Percentiles rank a stretch among this genome's conserved stretches.
phyloP scores from a whole-genome alignment of 1,139 yeast genomes.

The Yamadazyma conglobata region DNA sequence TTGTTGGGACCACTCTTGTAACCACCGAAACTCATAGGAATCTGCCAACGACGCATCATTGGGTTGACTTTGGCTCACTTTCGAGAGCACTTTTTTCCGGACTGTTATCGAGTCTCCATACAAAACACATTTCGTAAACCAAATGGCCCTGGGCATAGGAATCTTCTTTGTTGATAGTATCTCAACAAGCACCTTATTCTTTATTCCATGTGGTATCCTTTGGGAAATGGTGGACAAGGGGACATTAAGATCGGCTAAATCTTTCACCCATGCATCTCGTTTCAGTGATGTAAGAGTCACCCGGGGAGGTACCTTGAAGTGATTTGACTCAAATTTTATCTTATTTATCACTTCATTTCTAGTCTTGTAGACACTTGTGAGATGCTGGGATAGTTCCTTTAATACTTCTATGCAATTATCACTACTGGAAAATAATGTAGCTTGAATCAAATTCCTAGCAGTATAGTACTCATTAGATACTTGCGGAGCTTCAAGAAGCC shows the following conservation, averaged over 20 bases:
- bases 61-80: slow-evolving; percentile 11
- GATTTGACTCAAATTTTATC: slow-evolving; percentile 47
- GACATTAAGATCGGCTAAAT: slow-evolving; percentile 63
- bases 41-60: slow-evolving; percentile 8
- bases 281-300: slow-evolving; percentile 87
- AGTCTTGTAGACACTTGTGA: slow-evolving; percentile 62
- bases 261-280: slow-evolving; percentile 79
- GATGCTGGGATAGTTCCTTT: slow-evolving; percentile 42
- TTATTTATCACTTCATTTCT: slow-evolving; percentile 64
- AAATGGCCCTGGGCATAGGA: slow-evolving; percentile 75
- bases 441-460: slow-evolving; percentile 50
- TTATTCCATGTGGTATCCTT: slow-evolving; percentile 88
- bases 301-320: slow-evolving; percentile 76
- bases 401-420: slow-evolving; percentile 38
- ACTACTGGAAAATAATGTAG: slow-evolving; percentile 38
- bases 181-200: slow-evolving; percentile 70
- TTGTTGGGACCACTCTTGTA: slow-evolving; percentile 87
- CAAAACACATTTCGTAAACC: slow-evolving; percentile 87
- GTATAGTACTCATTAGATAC: slow-evolving; percentile 52
- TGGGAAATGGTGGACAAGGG: slow-evolving; percentile 67
- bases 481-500: slow-evolving; percentile 53
- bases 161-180: slow-evolving; percentile 62
- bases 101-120: slow-evolving; percentile 75
- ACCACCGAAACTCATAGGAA: slow-evolving; percentile 54
- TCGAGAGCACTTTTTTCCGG: slow-evolving; percentile 44